These are phyloP conservation scores for Cicer pinnatifidum DNA, from an alignment of 306 rosid species.

Conservation along the genomic window DNA sequence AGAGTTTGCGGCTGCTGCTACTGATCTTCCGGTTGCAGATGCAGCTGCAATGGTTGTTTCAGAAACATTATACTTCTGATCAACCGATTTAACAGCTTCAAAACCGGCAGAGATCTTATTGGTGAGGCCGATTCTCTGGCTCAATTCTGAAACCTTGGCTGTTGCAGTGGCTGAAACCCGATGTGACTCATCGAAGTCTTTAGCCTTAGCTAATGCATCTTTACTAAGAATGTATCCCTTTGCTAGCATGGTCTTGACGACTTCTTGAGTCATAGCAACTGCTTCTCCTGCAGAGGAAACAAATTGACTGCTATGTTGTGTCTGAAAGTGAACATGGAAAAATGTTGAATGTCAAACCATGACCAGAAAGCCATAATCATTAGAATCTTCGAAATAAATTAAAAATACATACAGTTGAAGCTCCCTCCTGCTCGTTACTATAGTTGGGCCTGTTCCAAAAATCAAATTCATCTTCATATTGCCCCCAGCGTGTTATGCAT, in stretches of 20 bases:
- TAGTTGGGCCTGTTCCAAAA: conserved; percentile 68
- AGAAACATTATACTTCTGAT: conserved; percentile 72
- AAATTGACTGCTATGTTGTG: conserved; percentile 54
- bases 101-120: conserved; percentile 71
- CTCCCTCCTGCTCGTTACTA: conserved; percentile 53
- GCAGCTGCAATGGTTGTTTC: conserved; percentile 71
- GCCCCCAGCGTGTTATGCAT: conserved; percentile 94
- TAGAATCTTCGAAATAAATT: not conserved
- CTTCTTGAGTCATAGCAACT: conserved; percentile 76
- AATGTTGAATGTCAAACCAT: not conserved
- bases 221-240: conserved; percentile 79
- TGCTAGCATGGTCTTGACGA: conserved; percentile 79
- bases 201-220: conserved; percentile 78
- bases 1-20: conserved; percentile 67
- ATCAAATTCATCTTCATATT: conserved; percentile 63
- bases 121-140: conserved; percentile 70
- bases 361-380: conserved; percentile 1
- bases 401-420: conserved; percentile 57
- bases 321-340: conserved; percentile 43
- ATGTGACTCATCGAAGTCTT: conserved; percentile 73
- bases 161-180: conserved; percentile 74
- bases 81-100: conserved; percentile 61
- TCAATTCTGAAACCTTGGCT: conserved; percentile 75
- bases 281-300: conserved; percentile 79
- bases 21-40: conserved; percentile 78